Percentiles rank a stretch among this genome's conserved stretches.
Conservation (phyloP, 1,139 yeast species). For the Saccharomycopsis phalli region DNA sequence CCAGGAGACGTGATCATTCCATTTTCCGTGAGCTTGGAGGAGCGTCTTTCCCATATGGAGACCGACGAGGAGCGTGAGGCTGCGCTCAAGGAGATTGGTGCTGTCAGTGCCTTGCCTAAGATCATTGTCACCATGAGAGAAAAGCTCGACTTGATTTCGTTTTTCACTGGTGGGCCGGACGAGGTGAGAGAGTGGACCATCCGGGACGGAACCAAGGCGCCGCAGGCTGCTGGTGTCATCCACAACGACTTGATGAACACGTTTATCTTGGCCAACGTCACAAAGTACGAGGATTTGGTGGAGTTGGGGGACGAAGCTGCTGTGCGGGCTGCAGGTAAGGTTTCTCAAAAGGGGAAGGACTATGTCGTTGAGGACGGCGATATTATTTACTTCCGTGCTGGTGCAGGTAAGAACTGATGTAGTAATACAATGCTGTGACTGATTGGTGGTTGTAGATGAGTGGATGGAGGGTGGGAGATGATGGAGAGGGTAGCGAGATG, state of each 20-base stretch:
- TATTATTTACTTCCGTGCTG: constrained; percentile 88
- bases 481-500: no score
- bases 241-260: constrained; percentile 75
- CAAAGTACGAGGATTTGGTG: constrained; percentile 73
- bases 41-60: constrained; percentile 82
- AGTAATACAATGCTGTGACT: no score
- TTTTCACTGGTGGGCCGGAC: constrained; percentile 78
- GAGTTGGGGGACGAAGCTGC: constrained; percentile 79
- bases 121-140: constrained; percentile 78
- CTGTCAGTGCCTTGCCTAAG: constrained; percentile 81
- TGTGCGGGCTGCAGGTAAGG: constrained; percentile 90
- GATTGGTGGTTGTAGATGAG: no score
- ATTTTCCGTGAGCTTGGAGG: constrained; percentile 87
- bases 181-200: constrained; percentile 89
- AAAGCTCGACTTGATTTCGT: constrained; percentile 72
- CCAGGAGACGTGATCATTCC: constrained; percentile 96
- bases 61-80: constrained; percentile 86
- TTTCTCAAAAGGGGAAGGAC: constrained; percentile 92
- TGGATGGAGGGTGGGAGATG: neutral
- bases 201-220: constrained; percentile 77
- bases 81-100: constrained; percentile 81
- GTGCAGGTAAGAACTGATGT: constrained; percentile 82
- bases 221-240: constrained; percentile 84
- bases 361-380: constrained; percentile 91
- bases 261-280: constrained; percentile 73